Percentiles rank a stretch among this genome's conserved stretches.
phyloP scores from a whole-genome alignment of 2,329 filamentous ascomycete genomes.

The Venturia pyrina region DNA sequence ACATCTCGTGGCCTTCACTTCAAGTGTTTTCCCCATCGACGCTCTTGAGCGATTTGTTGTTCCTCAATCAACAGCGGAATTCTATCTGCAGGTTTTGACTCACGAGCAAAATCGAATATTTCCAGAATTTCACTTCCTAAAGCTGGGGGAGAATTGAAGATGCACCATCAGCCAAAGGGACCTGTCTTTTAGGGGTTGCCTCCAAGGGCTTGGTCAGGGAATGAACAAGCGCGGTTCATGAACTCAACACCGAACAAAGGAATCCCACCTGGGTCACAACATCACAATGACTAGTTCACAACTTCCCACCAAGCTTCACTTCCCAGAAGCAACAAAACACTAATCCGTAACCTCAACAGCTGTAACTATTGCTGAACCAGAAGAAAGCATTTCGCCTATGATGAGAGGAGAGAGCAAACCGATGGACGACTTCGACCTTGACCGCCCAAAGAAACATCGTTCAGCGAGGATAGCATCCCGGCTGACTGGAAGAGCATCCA shows the following conservation, averaged over 20 bases:
- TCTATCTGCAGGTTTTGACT: too few relatives aligned
- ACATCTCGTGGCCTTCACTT: background rate
- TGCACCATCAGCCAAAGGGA: too few relatives aligned
- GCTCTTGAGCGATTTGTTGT: background rate
- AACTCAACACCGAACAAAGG: background rate
- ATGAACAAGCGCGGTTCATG: background rate
- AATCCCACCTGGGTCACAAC: background rate
- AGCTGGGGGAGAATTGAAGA: too few relatives aligned
- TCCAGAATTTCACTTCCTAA: background rate
- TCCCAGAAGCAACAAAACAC: background rate
- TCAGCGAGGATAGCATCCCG: conserved; percentile 30
- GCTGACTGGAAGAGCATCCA: conserved; percentile 32
- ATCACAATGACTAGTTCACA: background rate
- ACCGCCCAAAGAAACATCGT: conserved; percentile 27
- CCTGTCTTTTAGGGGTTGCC: background rate
- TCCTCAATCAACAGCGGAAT: background rate
- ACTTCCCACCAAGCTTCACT: background rate
- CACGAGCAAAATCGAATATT: background rate
- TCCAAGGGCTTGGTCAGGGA: background rate
- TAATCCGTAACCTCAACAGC: conserved; percentile 20
- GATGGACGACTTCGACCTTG: conserved; percentile 30
- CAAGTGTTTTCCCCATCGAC: too few relatives aligned
- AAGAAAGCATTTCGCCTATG: conserved; percentile 36
- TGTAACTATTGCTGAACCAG: conserved; percentile 34
- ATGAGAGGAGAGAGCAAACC: conserved; percentile 36